Base-by-base conservation (phyloP, 1,284 basidiomycete genomes). In the Leccinum fuscescens region DNA sequence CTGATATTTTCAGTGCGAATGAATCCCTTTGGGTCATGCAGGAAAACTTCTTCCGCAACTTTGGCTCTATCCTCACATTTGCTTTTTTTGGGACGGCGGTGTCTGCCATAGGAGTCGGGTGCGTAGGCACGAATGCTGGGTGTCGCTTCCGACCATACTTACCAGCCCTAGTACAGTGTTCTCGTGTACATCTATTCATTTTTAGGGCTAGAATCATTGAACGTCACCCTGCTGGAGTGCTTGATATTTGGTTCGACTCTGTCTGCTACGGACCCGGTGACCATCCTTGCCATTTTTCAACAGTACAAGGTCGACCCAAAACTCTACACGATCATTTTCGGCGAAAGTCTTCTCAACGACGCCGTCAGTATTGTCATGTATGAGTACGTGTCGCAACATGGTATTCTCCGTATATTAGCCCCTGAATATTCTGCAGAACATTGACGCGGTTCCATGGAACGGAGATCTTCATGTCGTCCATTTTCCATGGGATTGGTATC, bases 291-390 rank as follows among this genome's bases (percentile, higher is more conserved):
- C 53, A 99, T 99, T 65, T 99, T 99, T 82, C 96, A 98, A 70
- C 93, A 96, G 65, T 93, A 97, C 79, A 97, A 98, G 75, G 96
- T 99, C 62, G 96, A 99, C 75, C 96, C 97, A 0, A 97, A 98
- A 74, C 83, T 99, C 4, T 99, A 99, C 78, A 92, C 89, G 57
- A 87, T 99, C 77, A 99, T 99, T 69, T 99, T 99, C 73, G 97
- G 97, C 35, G 96, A 99, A 77, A 93, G 90, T 74, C 84, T 99
- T 63, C 78, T 99, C 64, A 99, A 99, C 77, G 96, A 99, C 82
- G 96, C 96, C 29, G 96, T 99, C 68, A 95, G 94, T 80, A 99
- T 99, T 79, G 96, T 99, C 77, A 97, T 99, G 93, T 99, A 98
- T 77, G 96, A 99, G 93, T 96, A 72, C 82, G 93, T 90, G 58